Evolutionary conservation across 2,329 filamentous ascomycete genomes (phyloP), one percentile per base, ranked within the genome.

Genomic region (Botrytis squamosa): DNA sequence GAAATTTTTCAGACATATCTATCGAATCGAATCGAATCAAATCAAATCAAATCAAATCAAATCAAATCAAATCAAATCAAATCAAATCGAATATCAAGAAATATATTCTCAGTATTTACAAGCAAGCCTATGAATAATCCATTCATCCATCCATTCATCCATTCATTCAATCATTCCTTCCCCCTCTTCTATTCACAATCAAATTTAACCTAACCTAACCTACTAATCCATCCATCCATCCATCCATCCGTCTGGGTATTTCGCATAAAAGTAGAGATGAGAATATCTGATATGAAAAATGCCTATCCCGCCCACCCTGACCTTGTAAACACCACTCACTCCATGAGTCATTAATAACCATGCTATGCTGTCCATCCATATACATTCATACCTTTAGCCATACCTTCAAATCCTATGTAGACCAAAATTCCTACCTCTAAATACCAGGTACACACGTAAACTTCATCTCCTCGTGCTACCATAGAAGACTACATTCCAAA

Each of bases 401-500:
- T 68, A 33, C 3, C 36, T n/a, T 49, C 25, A 20, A 33, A 42
- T 57, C 36, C 36, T 16, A 33, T 68, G 25, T 57, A 68, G 36
- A 68, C 25, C 49, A 42, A 68, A 36, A 42, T 57, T 29, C 16
- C 10, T 42, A n/a, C 36, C n/a, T 68, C 49, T 16, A 57, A 42
- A 16, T 68, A 22, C 66, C 36, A 18, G 38, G 3, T 36, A 57
- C 14, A 4, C 10, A 29, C 25, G 16, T 52, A 16, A 9, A n/a
- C 25, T 22, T 68, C n/a, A 64, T 20, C 64, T 55, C 70, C 36
- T 49, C 18, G n/a, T 12, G 29, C 20, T 62, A 38, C 71, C 52
- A 69, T 62, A 52, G 1, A 68, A 46, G 29, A 38, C 52, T 46
- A 63, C 55, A 73, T 76, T 78, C 77, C 78, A 80, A n/a, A 74